Evolutionary conservation across 805 yeast species (phyloP), one percentile per base, ranked within the genome.

Genomic region (Komagataella pseudopastoris): DNA sequence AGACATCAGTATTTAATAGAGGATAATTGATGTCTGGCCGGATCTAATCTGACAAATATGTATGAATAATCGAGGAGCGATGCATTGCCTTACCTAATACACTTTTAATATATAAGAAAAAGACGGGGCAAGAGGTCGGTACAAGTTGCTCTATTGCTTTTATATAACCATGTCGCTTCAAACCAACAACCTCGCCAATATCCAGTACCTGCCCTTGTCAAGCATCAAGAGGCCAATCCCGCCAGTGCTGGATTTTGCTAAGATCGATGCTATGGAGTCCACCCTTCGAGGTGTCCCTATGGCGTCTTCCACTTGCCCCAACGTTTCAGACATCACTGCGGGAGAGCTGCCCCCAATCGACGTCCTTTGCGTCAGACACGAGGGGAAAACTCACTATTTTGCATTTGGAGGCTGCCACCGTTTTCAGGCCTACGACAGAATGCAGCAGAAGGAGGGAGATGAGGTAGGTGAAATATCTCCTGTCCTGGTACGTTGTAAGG

Each of bases 401-500:
- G 95, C 90, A 1, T 88, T 88, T 66, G 96, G 96, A 6, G 96
- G 96, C 0, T 88, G 96, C 61, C 96, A 88, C 61, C 66, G 96
- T 55, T 83, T 88, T 57, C 95, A 88, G 63, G 95, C 95, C 0
- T 88, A 88, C 61, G 93, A 87, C 52, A 72, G 70, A 45, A 69
- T 71, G 1, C 75, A 72, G 30, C 61, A 65, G 3, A 51, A 52
- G 45, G 10, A 36, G 6, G 52, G 52, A 17, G 39, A 30, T 10
- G 39, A 30, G 39, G 14, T 14, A 30, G 5, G 14, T 30, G 46
- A 44, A 44, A 47, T 17, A 16, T 66, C 64, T 14, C 62, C 65
- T 22, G 58, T 74, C 68, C 95, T 88, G 7, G 46, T 44, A 8
- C 20, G 23, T 4, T 83, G 88, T 63, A 83, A 82, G 56, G 60